A percentile compares a stretch with the other conserved stretches of the same genome.
These are phyloP conservation scores for Kwoniella dejecticola DNA, from an alignment of 768 basidiomycete species.

Conservation along the genomic window DNA sequence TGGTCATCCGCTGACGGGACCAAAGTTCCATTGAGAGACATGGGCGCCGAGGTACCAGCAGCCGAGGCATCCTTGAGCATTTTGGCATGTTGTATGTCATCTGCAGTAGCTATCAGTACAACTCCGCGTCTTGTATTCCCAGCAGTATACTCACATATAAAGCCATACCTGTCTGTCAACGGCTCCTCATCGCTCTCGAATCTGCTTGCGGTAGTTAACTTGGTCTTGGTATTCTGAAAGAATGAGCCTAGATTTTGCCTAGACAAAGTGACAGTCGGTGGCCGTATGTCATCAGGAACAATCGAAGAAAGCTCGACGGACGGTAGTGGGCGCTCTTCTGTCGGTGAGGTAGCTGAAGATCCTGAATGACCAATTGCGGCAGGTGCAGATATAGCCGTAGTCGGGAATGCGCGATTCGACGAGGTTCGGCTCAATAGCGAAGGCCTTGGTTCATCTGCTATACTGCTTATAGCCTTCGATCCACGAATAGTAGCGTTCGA, in stretches of 20 bases:
- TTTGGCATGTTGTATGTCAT: conserved; percentile 50
- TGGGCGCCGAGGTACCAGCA: conserved; percentile 40
- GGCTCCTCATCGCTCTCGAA: conserved; percentile 47
- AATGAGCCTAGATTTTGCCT: conserved; percentile 46
- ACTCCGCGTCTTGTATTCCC: background rate
- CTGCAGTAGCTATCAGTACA: conserved; percentile 19
- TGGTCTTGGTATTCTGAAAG: conserved; percentile 29
- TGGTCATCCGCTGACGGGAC: conserved; percentile 12
- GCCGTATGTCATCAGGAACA: conserved; percentile 40
- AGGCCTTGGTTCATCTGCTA: conserved; percentile 26
- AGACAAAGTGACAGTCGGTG: conserved; percentile 50
- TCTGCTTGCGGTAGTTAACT: conserved; percentile 36
- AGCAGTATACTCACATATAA: conserved; percentile 48
- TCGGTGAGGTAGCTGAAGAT: conserved; percentile 22
- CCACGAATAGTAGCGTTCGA: conserved; percentile 34
- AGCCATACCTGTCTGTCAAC: conserved; percentile 53
- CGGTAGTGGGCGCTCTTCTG: conserved; percentile 22
- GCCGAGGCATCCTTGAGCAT: conserved; percentile 49
- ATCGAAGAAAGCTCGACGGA: conserved; percentile 51
- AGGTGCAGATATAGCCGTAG: conserved; percentile 36
- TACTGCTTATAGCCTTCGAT: conserved; percentile 15
- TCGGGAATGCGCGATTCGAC: conserved; percentile 34
- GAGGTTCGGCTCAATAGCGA: conserved; percentile 35
- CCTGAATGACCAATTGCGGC: conserved; percentile 9
- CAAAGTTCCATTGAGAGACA: conserved; percentile 41